A percentile compares a stretch with the other conserved stretches of the same genome.
Evolutionary conservation across 257 asterid species (phyloP).

Genomic region (Solanum gracilifrons): DNA sequence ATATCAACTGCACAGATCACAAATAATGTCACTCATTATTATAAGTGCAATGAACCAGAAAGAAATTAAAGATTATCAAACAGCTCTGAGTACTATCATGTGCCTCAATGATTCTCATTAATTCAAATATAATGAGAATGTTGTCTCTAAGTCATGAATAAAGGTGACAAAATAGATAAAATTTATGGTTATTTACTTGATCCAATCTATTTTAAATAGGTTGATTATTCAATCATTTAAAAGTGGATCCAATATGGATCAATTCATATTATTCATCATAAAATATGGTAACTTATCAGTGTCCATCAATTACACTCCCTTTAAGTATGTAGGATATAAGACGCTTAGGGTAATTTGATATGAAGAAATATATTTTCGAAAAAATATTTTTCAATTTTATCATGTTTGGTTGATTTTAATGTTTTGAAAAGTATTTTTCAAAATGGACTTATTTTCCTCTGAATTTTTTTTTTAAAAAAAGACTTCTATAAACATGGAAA

Average conservation of each 20-base stretch:
- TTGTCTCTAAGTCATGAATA: not conserved
- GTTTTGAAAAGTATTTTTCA: too few species aligned
- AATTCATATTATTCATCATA: too few species aligned
- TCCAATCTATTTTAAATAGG: not conserved
- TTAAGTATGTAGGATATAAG: too few species aligned
- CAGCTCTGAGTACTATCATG: not conserved
- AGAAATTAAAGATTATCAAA: not conserved
- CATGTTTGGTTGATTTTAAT: too few species aligned
- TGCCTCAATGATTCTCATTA: not conserved
- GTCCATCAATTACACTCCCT: not conserved
- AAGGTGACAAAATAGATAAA: not conserved
- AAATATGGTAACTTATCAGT: too few species aligned
- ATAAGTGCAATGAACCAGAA: not conserved
- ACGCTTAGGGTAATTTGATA: not conserved
- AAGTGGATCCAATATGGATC: too few species aligned
- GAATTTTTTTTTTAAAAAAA: too few species aligned
- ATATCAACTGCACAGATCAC: not conserved
- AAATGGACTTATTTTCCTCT: too few species aligned
- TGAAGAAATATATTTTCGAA: too few species aligned
- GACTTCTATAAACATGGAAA: too few species aligned
- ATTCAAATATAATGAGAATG: not conserved
- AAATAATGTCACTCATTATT: not conserved
- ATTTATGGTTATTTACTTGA: not conserved
- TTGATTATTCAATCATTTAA: too few species aligned
- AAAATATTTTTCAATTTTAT: too few species aligned